Percentiles rank a stretch among this genome's conserved stretches.
These are phyloP conservation scores for Epichloe amarillans DNA, from an alignment of 2,329 filamentous ascomycete genomes.

Conservation along the genomic window DNA sequence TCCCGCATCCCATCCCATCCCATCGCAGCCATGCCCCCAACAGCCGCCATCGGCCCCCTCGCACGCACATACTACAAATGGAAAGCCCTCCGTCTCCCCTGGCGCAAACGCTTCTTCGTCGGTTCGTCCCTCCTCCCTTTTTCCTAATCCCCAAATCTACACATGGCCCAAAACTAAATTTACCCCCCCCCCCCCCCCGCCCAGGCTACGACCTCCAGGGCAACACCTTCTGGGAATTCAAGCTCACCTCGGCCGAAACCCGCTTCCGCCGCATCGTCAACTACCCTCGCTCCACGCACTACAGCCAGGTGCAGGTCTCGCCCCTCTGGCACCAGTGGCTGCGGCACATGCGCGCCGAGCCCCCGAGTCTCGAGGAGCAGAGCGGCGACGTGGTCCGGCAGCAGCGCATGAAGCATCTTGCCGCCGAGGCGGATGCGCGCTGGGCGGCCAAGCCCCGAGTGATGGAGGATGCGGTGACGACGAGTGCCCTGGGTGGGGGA, in stretches of 20 bases:
- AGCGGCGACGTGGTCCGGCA: conserved; percentile 37
- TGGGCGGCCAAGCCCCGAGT: conserved; percentile 48
- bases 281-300: conserved; percentile 40
- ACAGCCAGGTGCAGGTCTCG: conserved; percentile 41
- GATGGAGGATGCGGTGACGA: conserved; percentile 21
- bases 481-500: background rate
- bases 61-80: conserved; percentile 42
- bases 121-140: conserved; percentile 26
- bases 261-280: conserved; percentile 50
- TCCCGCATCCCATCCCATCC: background rate
- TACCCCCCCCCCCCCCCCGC: background rate
- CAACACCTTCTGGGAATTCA: conserved; percentile 59
- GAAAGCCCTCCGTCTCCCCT: conserved; percentile 49
- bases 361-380: conserved; percentile 47
- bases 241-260: conserved; percentile 26
- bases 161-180: too few relatives aligned
- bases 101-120: conserved; percentile 49
- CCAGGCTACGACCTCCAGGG: conserved; percentile 50
- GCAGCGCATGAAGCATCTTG: conserved; percentile 39
- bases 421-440: conserved; percentile 47
- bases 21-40: background rate
- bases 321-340: conserved; percentile 60
- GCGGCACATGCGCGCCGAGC: conserved; percentile 40
- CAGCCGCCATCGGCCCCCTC: conserved; percentile 18
- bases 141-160: too few relatives aligned